Evolutionary conservation across 2,329 filamentous ascomycete genomes (phyloP), one percentile per base, ranked within the genome.

Genomic region (Coniochaeta pulveracea): DNA sequence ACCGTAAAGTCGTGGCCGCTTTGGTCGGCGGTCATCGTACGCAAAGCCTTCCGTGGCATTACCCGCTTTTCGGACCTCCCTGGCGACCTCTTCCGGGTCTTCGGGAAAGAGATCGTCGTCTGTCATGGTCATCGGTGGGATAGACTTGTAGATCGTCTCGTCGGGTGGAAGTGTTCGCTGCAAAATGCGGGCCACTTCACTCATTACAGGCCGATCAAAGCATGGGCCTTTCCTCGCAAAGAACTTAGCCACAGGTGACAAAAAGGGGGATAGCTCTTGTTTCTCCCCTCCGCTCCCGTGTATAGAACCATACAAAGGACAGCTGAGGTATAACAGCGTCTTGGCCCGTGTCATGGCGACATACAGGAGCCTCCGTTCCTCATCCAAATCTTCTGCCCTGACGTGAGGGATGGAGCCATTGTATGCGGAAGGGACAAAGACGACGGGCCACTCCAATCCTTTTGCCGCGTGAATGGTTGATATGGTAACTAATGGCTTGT

Each of bases 401-500:
- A 79, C 80, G 52, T 96, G 89, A 4, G 89, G 89, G 38, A 96
- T 93, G 3, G 81, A 89, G 1, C 89, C 91, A 29, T 86, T 76
- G 50, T 93, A 94, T 17, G 85, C 80, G 2, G 83, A 84, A 5
- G 91, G 88, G 11, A 96, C 77, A 52, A 96, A 96, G 1, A 96
- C 85, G 2, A 94, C 69, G 0, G 89, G 89, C 91, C 91, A 98
- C 54, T 98, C 89, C 1, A 98, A 66, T 3, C 89, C 89, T 55
- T 98, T 98, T 3, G 89, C 85, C 1, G 88, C 86, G 51, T 98
- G 89, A 9, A 98, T 95, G 0, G 89, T 98, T 5, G 86, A 95
- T 16, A 98, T 85, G 0, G 88, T 95, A 14, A 96, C 74, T 44
- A 83, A 66, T 2, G 72, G 63, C 18, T 65, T 70, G 18, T 63